Base-by-base conservation (phyloP, 768 basidiomycete species). In the Boletus sp. region DNA sequence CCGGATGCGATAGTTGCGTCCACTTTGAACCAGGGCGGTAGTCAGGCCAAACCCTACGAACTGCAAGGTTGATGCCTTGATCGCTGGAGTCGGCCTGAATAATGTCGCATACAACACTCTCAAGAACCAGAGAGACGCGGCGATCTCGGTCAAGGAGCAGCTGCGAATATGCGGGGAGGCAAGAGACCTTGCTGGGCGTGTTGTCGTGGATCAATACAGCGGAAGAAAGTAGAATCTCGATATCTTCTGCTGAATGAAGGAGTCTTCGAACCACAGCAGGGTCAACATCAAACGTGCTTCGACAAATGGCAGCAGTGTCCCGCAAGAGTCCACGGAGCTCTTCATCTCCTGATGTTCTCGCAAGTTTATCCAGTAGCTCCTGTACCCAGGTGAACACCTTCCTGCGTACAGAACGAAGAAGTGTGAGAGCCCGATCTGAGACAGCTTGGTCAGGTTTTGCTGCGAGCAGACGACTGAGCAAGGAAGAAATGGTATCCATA, bases 381-480 rank as follows among this genome's bases (percentile, higher is more conserved):
- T 53, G 39, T 40, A 74, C 67, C 78, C 78, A 80, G 14, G 53
- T 21, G 37, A 70, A 68, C 3, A 71, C 56, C 14, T 65, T 66
- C 7, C 35, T 14, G n/a, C 78, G 71, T 29, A 71, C 67, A 13
- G 50, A 42, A 7, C 58, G 64, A 34, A 78, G 65, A 27, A 77
- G 58, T 2, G 0, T 8, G 34, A 62, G 61, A 4, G 59, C 63
- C 7, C 48, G 67, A 11, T 35, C 4, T 8, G 64, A 56, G n/a
- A 75, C 32, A 1, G 33, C 34, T 5, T 33, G 10, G 21, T 47
- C n/a, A 4, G 19, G 35, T 17, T 47, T 59, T 13, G 71, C 68
- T 0, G 69, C 61, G 27, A 78, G 60, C 5, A 79, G 51, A 8
- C 79, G 76, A 55, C 58, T 50, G 7, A 64, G 61, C 7, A 80